Conservation (phyloP, 768 basidiomycete species). For the Naganishia randhawae region DNA sequence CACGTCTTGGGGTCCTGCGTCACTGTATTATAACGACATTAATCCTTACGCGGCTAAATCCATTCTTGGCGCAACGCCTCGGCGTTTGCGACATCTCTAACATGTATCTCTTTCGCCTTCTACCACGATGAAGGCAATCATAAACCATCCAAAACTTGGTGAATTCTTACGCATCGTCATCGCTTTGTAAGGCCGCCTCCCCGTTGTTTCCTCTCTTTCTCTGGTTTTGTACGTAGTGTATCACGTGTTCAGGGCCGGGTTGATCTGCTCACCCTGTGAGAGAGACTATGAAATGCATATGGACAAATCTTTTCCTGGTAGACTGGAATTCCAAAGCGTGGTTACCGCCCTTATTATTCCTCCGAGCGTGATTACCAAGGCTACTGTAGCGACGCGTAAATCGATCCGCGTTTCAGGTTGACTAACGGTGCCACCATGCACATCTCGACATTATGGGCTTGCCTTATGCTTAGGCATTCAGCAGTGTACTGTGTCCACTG, state of each 20-base stretch:
- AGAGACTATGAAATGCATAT: not conserved
- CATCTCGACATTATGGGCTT: no score
- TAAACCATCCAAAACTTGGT: no score
- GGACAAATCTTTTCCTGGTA: no score
- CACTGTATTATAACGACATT: constrained; percentile 18
- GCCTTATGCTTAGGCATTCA: not conserved
- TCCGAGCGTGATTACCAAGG: no score
- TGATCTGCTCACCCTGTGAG: not conserved
- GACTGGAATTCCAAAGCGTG: no score
- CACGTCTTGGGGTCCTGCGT: not conserved
- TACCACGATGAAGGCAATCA: no score
- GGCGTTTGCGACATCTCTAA: not conserved
- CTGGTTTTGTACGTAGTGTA: not conserved
- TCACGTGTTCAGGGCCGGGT: not conserved
- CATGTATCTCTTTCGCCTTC: not conserved
- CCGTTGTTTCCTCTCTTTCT: not conserved
- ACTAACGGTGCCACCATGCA: no score
- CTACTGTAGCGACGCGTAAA: not conserved
- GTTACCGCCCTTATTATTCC: no score
- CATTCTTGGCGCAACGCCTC: not conserved
- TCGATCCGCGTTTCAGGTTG: constrained; percentile 10
- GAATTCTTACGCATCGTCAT: not conserved
- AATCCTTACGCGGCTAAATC: no score
- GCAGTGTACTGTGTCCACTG: no score
- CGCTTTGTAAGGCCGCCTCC: no score